phyloP scores from a whole-genome alignment of 129 eudicot genomes.

The Saussurea involucrata region DNA sequence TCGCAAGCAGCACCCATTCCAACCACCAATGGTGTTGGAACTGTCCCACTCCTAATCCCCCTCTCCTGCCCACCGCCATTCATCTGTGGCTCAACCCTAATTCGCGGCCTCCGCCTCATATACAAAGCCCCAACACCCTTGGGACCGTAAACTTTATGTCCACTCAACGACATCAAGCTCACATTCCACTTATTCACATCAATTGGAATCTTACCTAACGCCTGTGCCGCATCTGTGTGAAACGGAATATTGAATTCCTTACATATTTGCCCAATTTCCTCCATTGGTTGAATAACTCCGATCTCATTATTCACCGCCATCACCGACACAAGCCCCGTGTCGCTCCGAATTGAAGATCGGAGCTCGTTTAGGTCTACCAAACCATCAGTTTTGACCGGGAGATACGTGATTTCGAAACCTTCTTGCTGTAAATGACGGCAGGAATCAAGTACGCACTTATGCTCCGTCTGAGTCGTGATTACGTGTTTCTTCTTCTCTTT shows the following conservation, averaged over 20 bases:
- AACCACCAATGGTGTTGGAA: constrained; percentile 92
- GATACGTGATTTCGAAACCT: constrained; percentile 82
- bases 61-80: constrained; percentile 99
- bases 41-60: constrained; percentile 96
- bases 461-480: constrained; percentile 92
- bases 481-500: constrained; percentile 79
- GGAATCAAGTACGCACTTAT: constrained; percentile 91
- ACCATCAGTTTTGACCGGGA: constrained; percentile 80
- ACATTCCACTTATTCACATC: constrained; percentile 93
- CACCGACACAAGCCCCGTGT: constrained; percentile 79
- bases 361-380: constrained; percentile 57
- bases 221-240: constrained; percentile 97
- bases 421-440: constrained; percentile 91
- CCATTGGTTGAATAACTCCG: constrained; percentile 93
- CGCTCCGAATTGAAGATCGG: constrained; percentile 53
- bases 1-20: constrained; percentile 98
- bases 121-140: constrained; percentile 95
- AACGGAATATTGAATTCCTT: constrained; percentile 71
- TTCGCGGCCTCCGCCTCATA: constrained; percentile 83
- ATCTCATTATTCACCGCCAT: constrained; percentile 98
- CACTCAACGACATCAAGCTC: constrained; percentile 93
- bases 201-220: constrained; percentile 74
- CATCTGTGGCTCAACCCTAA: constrained; percentile 96
- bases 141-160: constrained; percentile 89
- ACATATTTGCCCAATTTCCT: constrained; percentile 84